These are phyloP conservation scores for Escovopsis weberi DNA, from an alignment of 2,329 filamentous ascomycete species.

Conservation along the genomic window DNA sequence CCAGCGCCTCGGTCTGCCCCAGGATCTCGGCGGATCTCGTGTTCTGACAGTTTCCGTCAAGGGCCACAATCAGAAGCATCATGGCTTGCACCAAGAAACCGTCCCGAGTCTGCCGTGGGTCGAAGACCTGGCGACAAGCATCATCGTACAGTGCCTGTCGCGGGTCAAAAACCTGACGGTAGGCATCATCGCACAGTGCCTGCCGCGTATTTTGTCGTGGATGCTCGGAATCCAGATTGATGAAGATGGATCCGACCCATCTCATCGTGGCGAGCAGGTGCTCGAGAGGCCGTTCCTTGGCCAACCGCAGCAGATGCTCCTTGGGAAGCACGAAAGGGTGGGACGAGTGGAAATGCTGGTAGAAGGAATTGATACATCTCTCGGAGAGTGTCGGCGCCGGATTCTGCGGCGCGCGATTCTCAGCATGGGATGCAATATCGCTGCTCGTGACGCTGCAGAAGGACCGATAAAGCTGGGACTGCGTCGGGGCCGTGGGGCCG, in stretches of 20 bases:
- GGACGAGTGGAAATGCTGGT: conserved; percentile 40
- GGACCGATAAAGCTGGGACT: conserved; percentile 27
- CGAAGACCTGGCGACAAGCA: conserved; percentile 35
- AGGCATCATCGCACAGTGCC: too few relatives aligned
- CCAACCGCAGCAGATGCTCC: conserved; percentile 31
- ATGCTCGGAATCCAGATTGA: conserved; percentile 11
- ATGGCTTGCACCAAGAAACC: conserved; percentile 63
- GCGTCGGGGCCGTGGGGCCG: conserved; percentile 6
- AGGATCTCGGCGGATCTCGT: conserved; percentile 54
- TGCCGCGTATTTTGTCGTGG: too few relatives aligned
- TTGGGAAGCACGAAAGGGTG: conserved; percentile 45
- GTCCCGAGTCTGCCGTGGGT: conserved; percentile 31
- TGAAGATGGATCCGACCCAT: conserved; percentile 41
- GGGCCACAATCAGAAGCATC: conserved; percentile 58
- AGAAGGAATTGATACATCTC: conserved; percentile 43
- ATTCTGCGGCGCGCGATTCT: conserved; percentile 5
- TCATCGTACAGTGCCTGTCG: conserved; percentile 42
- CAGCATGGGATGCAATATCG: conserved; percentile 6
- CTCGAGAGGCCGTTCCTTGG: conserved; percentile 32
- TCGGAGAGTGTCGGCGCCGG: conserved; percentile 27
- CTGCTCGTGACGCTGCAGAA: conserved; percentile 14
- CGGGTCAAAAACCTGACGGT: conserved; percentile 25
- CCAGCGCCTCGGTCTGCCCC: conserved; percentile 51
- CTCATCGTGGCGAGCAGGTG: conserved; percentile 39
- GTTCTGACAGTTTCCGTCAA: conserved; percentile 64